phyloP scores from a whole-genome alignment of 1,284 basidiomycete genomes.

The Polyporus tsugae region DNA sequence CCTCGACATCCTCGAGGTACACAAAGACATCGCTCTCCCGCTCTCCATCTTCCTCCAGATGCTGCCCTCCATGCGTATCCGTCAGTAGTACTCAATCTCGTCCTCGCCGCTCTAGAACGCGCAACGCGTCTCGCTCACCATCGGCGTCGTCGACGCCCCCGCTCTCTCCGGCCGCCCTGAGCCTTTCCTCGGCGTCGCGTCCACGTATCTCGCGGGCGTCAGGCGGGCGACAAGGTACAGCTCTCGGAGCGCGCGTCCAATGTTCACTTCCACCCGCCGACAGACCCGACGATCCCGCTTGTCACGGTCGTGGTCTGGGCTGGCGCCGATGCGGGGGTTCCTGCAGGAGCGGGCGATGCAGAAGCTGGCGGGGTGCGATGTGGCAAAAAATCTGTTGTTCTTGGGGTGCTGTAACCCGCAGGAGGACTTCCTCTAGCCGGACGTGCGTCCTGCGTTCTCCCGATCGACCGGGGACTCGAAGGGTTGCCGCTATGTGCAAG shows the following conservation, averaged over 20 bases:
- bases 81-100: conserved; percentile 59
- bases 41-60: conserved; percentile 51
- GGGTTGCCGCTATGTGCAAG: conserved; percentile 56
- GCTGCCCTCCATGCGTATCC: conserved; percentile 57
- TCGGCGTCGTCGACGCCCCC: conserved; percentile 52
- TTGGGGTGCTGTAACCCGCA: conserved; percentile 55
- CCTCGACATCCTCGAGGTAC: conserved; percentile 54
- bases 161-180: conserved; percentile 43
- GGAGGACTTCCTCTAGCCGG: conserved; percentile 56
- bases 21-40: conserved; percentile 48
- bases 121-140: conserved; percentile 52
- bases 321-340: conserved; percentile 64
- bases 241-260: conserved; percentile 53
- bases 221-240: conserved; percentile 51
- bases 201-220: conserved; percentile 55
- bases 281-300: conserved; percentile 51
- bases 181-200: conserved; percentile 56
- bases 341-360: conserved; percentile 61
- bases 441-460: conserved; percentile 58
- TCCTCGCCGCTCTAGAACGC: conserved; percentile 59
- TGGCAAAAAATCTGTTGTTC: conserved; percentile 55
- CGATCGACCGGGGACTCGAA: conserved; percentile 44
- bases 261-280: conserved; percentile 54
- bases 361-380: conserved; percentile 50
- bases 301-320: conserved; percentile 59